phyloP scores from a whole-genome alignment of 805 yeast genomes.

The Helenozyma rhizophorensis region DNA sequence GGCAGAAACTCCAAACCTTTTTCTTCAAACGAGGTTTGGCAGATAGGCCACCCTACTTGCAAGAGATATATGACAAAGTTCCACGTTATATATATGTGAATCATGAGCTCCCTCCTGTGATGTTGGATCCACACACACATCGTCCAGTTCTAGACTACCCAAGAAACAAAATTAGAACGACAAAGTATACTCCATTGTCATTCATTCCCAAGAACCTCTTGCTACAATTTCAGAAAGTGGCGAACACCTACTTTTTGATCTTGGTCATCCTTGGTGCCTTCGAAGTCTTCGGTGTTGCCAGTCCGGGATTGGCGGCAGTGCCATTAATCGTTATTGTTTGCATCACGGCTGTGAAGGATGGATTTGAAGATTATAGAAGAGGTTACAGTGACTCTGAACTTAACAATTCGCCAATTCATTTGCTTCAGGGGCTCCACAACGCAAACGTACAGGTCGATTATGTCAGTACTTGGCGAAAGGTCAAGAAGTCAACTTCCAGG shows the following conservation, averaged over 20 bases:
- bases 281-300: conserved; percentile 74
- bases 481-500: conserved; percentile 56
- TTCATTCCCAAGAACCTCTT: conserved; percentile 82
- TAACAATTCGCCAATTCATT: conserved; percentile 60
- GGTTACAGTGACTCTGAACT: conserved; percentile 68
- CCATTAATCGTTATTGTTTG: conserved; percentile 75
- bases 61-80: conserved; percentile 32
- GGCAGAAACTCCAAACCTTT: conserved; percentile 11
- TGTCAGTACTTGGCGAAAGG: conserved; percentile 61
- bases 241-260: conserved; percentile 81
- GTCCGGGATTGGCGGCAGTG: conserved; percentile 69
- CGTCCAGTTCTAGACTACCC: conserved; percentile 61
- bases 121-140: conserved; percentile 48
- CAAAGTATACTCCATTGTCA: conserved; percentile 88
- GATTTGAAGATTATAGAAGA: conserved; percentile 75
- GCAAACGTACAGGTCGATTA: conserved; percentile 52
- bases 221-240: conserved; percentile 73
- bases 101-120: conserved; percentile 42
- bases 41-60: conserved; percentile 30
- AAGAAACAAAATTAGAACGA: conserved; percentile 89
- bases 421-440: conserved; percentile 51
- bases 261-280: conserved; percentile 78
- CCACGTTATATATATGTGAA: conserved; percentile 49
- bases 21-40: conserved; percentile 18
- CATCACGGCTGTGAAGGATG: conserved; percentile 75